These are phyloP conservation scores for Dryas integrifolia DNA, from an alignment of 331 rosid species.

Conservation along the genomic window DNA sequence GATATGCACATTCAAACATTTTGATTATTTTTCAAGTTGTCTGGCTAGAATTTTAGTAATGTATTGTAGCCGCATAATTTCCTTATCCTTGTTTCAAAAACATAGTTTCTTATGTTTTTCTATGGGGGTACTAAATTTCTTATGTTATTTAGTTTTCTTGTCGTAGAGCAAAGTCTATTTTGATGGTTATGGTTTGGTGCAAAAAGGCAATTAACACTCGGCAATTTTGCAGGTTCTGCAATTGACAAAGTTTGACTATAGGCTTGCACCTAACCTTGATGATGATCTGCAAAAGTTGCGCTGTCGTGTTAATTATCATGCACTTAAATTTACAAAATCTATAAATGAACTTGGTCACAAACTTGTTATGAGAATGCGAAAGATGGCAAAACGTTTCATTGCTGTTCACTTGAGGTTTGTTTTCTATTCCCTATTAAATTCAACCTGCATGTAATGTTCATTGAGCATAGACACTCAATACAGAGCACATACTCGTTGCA, in stretches of 20 bases:
- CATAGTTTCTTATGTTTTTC: too few species aligned
- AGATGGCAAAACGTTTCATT: slow-evolving; percentile 70
- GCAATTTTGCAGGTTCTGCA: slow-evolving; percentile 74
- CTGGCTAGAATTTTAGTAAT: not conserved
- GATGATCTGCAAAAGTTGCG: slow-evolving; percentile 89
- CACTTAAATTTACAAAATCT: slow-evolving; percentile 82
- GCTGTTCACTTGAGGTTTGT: slow-evolving; percentile 94
- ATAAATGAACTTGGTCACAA: slow-evolving; percentile 72
- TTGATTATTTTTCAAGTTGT: not conserved
- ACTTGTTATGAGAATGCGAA: slow-evolving; percentile 70
- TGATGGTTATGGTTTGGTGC: slow-evolving; percentile 19
- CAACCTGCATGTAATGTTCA: slow-evolving; percentile 4
- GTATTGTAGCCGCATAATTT: not conserved
- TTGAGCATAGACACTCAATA: not conserved
- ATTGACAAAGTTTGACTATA: slow-evolving; percentile 91
- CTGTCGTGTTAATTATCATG: slow-evolving; percentile 93
- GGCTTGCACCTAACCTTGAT: slow-evolving; percentile 88
- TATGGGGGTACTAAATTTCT: too few species aligned
- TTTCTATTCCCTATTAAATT: slow-evolving; percentile 2
- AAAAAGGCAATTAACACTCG: slow-evolving; percentile 25
- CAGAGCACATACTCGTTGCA: not conserved
- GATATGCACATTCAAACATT: not conserved
- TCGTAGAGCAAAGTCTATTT: not conserved
- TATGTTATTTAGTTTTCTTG: not conserved
- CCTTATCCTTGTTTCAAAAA: not conserved